Percentiles rank a stretch among this genome's conserved stretches.
Conservation (phyloP, 192 early-diverging fungal species). For the Coemansia sp. region DNA sequence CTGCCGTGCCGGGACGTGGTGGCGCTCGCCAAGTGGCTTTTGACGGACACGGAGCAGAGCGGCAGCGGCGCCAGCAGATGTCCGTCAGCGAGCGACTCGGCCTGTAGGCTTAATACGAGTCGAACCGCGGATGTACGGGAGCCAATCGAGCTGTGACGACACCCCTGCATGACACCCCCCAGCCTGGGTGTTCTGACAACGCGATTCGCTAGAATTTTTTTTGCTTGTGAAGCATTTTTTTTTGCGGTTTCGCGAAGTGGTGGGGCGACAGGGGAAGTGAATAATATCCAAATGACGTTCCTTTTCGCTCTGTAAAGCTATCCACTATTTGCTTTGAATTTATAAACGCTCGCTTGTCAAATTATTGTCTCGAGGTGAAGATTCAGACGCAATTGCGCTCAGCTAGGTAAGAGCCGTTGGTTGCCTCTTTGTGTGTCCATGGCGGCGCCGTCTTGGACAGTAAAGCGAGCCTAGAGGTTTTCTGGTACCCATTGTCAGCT, state of each 20-base stretch:
- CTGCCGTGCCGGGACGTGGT: background rate
- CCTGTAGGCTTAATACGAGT: slow-evolving; percentile 4
- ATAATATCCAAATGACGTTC: background rate
- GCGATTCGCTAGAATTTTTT: background rate
- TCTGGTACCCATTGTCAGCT: background rate
- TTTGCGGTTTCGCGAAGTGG: background rate
- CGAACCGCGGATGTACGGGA: background rate
- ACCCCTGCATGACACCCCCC: background rate
- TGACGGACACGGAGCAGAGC: slow-evolving; percentile 19
- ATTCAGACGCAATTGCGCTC: background rate
- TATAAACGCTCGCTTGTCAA: background rate
- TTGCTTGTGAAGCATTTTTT: background rate
- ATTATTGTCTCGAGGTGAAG: background rate
- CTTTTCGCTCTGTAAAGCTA: background rate
- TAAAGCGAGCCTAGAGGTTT: too few species aligned
- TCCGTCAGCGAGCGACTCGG: slow-evolving; percentile 35
- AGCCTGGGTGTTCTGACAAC: background rate
- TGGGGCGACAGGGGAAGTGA: background rate
- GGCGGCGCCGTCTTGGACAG: background rate
- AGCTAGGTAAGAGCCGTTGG: background rate
- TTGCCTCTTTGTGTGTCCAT: background rate
- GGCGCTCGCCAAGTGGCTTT: slow-evolving; percentile 2
- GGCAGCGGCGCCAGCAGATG: slow-evolving; percentile 31
- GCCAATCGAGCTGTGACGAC: slow-evolving; percentile 8
- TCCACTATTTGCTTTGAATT: slow-evolving; percentile 9